Base-by-base conservation (phyloP, 208 protist species). In the Leishmania braziliensis region DNA sequence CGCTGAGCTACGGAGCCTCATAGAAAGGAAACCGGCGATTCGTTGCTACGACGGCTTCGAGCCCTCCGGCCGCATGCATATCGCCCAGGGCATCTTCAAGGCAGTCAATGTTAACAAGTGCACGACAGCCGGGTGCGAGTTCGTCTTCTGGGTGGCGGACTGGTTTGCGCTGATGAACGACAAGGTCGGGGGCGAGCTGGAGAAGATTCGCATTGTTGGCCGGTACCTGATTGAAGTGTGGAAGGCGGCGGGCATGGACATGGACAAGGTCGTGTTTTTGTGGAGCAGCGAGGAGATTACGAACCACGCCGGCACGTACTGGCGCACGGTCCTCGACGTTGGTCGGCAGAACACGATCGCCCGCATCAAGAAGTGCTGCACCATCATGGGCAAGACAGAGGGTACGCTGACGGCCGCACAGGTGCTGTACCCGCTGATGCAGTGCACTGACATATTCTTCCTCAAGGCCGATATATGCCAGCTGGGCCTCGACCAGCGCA, bases 101-200 rank as follows among this genome's bases (percentile, higher is more conserved):
- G 95, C 99, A 2, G 98, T 99, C 65, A 99, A 99, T 87, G 99
- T 99, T 0, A 99, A 99, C 91, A 99, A 99, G 85, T 98, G 99
- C 80, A 99, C 98, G 0, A 82, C 89, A 16, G 88, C 89, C 20
- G 99, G 99, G 51, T 98, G 98, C 80, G 96, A 92, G 18, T 99
- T 99, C 87, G 93, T 99, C 10, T 99, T 99, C 85, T 99, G 99
- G 96, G 98, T 99, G 29, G 99, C 99, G n/a, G 99, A 99, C 91
- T 99, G 99, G 99, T 99, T 99, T 86, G 99, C 99, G 14, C 89
- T 99, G 18, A 99, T 99, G 96, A 99, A 99, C 88, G 97, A 99
- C 88, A 99, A 99, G 90, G 99, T 99, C 79, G 99, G 98, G 77
- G 99, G 99, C 29, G 98, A 99, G 79, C 86, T 99, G 29, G 90